A percentile compares a stretch with the other conserved stretches of the same genome.
Conservation (phyloP, 768 basidiomycete species). For the Boletales sp. region DNA sequence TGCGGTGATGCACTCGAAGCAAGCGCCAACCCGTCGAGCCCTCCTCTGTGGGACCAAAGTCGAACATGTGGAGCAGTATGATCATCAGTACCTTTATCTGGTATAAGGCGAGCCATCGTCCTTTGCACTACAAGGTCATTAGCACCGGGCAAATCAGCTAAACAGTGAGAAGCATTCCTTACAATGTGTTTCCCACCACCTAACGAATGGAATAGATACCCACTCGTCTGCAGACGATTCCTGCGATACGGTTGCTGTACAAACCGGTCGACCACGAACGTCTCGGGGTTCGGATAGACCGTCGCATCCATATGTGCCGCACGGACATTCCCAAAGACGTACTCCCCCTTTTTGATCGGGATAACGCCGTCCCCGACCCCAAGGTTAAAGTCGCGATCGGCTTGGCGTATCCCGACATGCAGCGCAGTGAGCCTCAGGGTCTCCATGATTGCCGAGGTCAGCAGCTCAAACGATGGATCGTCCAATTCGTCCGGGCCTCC, state of each 20-base stretch:
- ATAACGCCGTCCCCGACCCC: slow-evolving; percentile 5
- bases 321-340: slow-evolving; percentile 14
- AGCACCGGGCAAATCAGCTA: not conserved
- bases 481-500: slow-evolving; percentile 14
- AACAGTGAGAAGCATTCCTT: not conserved
- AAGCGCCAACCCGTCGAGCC: slow-evolving; percentile 1
- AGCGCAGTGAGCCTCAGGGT: slow-evolving; percentile 21
- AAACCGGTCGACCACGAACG: slow-evolving; percentile 20
- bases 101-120: slow-evolving; percentile 23
- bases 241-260: slow-evolving; percentile 9
- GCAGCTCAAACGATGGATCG: slow-evolving; percentile 13
- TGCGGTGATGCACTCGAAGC: slow-evolving; percentile 11
- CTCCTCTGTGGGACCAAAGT: slow-evolving; percentile 4
- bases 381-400: slow-evolving; percentile 15
- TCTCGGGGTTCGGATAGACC: slow-evolving; percentile 8
- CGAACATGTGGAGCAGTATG: slow-evolving; percentile 15
- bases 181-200: slow-evolving; percentile 19
- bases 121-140: slow-evolving; percentile 16
- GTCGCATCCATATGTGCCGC: slow-evolving; percentile 18
- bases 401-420: slow-evolving; percentile 16
- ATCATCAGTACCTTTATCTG: slow-evolving; percentile 17
- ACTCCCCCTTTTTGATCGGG: slow-evolving; percentile 20
- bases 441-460: slow-evolving; percentile 26
- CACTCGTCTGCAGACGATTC: slow-evolving; percentile 12
- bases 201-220: slow-evolving; percentile 11